Evolutionary conservation across 2,329 filamentous ascomycete species (phyloP).

Genomic region (Scedosporium apiospermum): DNA sequence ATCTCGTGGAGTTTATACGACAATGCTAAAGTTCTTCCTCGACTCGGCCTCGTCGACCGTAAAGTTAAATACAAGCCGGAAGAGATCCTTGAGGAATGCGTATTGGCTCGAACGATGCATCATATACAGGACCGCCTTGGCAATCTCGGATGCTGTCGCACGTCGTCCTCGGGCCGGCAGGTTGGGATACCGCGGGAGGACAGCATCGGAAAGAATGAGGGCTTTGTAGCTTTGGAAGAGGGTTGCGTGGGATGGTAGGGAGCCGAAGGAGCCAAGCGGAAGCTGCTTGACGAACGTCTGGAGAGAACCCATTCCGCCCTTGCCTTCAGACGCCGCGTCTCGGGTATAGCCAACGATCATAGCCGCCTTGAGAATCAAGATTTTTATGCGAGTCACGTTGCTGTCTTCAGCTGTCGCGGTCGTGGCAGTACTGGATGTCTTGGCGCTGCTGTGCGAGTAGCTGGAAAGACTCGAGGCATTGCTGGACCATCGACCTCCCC

Average conservation of each 20-base stretch:
- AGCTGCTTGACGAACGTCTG: slow-evolving; percentile 69
- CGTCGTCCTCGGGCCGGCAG: slow-evolving; percentile 46
- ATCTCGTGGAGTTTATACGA: slow-evolving; percentile 27
- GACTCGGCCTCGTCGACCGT: slow-evolving; percentile 66
- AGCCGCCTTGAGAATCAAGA: slow-evolving; percentile 74
- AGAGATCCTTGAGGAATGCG: slow-evolving; percentile 72
- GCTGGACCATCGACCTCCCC: slow-evolving; percentile 70
- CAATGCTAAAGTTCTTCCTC: slow-evolving; percentile 55
- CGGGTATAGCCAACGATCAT: slow-evolving; percentile 75
- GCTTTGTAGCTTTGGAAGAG: slow-evolving; percentile 74
- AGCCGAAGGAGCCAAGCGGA: slow-evolving; percentile 70
- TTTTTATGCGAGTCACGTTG: slow-evolving; percentile 68
- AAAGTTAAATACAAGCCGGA: slow-evolving; percentile 76
- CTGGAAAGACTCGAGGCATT: slow-evolving; percentile 69
- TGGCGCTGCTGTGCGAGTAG: slow-evolving; percentile 62
- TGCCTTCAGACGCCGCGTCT: slow-evolving; percentile 34
- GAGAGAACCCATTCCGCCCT: slow-evolving; percentile 43
- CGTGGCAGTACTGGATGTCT: slow-evolving; percentile 63
- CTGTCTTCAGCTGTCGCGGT: slow-evolving; percentile 64
- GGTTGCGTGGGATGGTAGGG: slow-evolving; percentile 56
- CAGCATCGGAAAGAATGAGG: slow-evolving; percentile 63
- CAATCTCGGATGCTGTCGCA: slow-evolving; percentile 64
- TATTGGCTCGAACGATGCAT: slow-evolving; percentile 60
- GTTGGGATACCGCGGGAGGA: slow-evolving; percentile 30
- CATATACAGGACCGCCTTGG: slow-evolving; percentile 71